Percentiles rank a stretch among this genome's conserved stretches.
These are phyloP conservation scores for Pharnaceum exiguum DNA, from an alignment of 148 eudicot species.

Conservation along the genomic window DNA sequence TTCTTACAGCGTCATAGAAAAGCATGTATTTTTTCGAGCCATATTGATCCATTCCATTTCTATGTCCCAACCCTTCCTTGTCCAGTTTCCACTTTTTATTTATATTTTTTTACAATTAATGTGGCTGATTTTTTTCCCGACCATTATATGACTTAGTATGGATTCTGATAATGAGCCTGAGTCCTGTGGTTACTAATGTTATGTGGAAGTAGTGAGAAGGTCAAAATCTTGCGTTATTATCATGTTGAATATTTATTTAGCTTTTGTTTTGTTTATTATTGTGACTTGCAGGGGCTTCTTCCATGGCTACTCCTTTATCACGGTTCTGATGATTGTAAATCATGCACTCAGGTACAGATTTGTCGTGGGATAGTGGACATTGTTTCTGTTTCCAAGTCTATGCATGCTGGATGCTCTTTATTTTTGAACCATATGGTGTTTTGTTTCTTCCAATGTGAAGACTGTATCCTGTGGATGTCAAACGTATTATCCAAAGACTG, in stretches of 20 bases:
- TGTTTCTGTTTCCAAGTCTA: not conserved
- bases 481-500: too few species aligned
- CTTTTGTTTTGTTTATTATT: slow-evolving; percentile 1
- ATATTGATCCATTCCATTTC: too few species aligned
- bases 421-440: not conserved
- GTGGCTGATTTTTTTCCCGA: too few species aligned
- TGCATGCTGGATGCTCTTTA: not conserved
- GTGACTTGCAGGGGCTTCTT: slow-evolving; percentile 89
- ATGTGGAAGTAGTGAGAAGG: too few species aligned
- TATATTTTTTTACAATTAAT: too few species aligned
- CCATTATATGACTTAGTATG: too few species aligned
- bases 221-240: not conserved
- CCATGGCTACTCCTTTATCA: slow-evolving; percentile 84
- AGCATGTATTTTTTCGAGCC: too few species aligned
- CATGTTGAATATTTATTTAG: not conserved
- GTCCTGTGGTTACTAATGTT: too few species aligned
- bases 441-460: not conserved
- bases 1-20: too few species aligned
- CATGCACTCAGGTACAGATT: slow-evolving; percentile 81
- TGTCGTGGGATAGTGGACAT: not conserved
- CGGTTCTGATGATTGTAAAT: slow-evolving; percentile 88
- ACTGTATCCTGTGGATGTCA: not conserved
- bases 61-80: too few species aligned
- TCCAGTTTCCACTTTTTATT: too few species aligned
- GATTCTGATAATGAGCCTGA: too few species aligned